Conservation (phyloP, 495 filamentous ascomycete genomes). For the Articulospora tetracladia region DNA sequence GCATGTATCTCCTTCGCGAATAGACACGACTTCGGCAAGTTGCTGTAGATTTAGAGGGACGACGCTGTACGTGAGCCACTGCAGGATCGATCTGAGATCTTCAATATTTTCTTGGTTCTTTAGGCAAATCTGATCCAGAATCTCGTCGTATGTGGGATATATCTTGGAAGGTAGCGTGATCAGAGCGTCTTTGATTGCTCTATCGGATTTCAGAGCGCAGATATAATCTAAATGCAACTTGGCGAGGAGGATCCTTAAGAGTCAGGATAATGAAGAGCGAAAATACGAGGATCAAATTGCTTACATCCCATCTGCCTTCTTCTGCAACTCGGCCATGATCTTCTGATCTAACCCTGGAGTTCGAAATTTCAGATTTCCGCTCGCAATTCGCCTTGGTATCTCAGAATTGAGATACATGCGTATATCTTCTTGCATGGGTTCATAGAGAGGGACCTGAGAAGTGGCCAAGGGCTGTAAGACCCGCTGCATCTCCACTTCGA, state of each 20-base stretch:
- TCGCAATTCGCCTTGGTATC: background rate
- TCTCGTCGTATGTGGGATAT: conserved; percentile 9
- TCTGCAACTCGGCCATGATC: background rate
- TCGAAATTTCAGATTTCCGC: conserved; percentile 6
- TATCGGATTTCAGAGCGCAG: conserved; percentile 6
- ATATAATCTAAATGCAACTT: conserved; percentile 13
- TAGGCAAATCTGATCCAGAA: conserved; percentile 1
- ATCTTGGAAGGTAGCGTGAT: conserved; percentile 7
- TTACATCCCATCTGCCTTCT: conserved; percentile 13
- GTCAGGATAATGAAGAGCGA: background rate
- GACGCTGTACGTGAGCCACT: conserved; percentile 5
- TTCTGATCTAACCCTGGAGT: background rate
- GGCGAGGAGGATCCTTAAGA: conserved; percentile 10
- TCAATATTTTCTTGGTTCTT: background rate
- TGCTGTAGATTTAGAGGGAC: conserved; percentile 7
- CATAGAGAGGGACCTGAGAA: background rate
- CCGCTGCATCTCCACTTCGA: conserved; percentile 6
- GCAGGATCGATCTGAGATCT: conserved; percentile 5
- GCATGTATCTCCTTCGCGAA: conserved; percentile 3
- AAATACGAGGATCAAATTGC: background rate
- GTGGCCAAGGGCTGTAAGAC: background rate
- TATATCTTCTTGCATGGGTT: conserved; percentile 9
- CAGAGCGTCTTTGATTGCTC: conserved; percentile 5
- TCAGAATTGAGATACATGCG: background rate
- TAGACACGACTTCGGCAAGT: conserved; percentile 13